A percentile compares a stretch with the other conserved stretches of the same genome.
phyloP scores from a whole-genome alignment of 768 basidiomycete genomes.

The Lenzites betulinus region DNA sequence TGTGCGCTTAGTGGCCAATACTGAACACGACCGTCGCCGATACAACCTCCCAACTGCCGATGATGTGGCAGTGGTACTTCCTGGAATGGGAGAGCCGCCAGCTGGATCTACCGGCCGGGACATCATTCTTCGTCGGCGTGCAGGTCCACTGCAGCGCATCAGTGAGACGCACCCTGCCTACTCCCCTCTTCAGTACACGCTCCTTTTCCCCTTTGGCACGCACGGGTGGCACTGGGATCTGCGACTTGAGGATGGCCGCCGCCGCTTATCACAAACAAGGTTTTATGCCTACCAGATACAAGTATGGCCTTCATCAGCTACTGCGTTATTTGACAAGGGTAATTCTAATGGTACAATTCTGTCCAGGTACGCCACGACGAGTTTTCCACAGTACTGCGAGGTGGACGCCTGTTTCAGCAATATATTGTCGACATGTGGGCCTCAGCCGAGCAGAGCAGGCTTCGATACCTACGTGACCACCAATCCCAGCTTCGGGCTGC shows the following conservation, averaged over 20 bases:
- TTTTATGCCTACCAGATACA: too few relatives aligned
- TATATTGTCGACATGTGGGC: constrained; percentile 50
- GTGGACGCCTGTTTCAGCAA: constrained; percentile 45
- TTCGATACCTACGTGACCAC: constrained; percentile 38
- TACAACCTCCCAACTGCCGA: constrained; percentile 48
- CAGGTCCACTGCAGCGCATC: constrained; percentile 31
- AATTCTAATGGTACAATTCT: too few relatives aligned
- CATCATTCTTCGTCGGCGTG: too few relatives aligned
- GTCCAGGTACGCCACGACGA: constrained; percentile 25
- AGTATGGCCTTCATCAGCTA: too few relatives aligned
- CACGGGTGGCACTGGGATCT: constrained; percentile 40
- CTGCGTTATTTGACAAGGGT: too few relatives aligned
- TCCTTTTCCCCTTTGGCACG: constrained; percentile 46
- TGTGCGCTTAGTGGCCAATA: background rate
- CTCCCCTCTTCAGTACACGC: constrained; percentile 42
- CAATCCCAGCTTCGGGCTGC: constrained; percentile 39
- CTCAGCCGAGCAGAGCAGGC: constrained; percentile 40
- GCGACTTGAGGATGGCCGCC: constrained; percentile 22
- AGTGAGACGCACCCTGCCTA: constrained; percentile 40
- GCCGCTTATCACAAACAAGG: too few relatives aligned
- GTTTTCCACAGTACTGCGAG: constrained; percentile 29
- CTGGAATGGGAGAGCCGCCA: constrained; percentile 4
- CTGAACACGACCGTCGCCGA: constrained; percentile 31
- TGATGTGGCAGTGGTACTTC: constrained; percentile 39
- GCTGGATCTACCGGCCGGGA: too few relatives aligned